phyloP scores from a whole-genome alignment of 208 protist genomes.

The Wallacemonas sp. region DNA sequence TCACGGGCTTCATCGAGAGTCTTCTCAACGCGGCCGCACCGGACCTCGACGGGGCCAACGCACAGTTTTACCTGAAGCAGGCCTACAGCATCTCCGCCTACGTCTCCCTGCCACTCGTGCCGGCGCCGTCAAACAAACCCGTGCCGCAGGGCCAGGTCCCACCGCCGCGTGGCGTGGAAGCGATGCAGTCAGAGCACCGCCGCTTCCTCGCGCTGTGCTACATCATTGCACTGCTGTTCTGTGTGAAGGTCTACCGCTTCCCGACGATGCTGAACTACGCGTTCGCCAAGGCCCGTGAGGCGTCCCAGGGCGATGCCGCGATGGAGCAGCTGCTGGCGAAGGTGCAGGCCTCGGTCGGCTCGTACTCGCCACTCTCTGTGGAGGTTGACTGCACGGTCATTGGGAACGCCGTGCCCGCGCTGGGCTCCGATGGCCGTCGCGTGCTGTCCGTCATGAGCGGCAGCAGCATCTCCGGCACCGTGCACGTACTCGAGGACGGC shows the following conservation, averaged over 20 bases:
- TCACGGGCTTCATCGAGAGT: conserved; percentile 78
- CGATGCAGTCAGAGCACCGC: conserved; percentile 41
- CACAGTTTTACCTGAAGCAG: conserved; percentile 82
- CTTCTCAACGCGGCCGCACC: conserved; percentile 69
- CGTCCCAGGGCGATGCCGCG: conserved; percentile 38
- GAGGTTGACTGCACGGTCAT: conserved; percentile 56
- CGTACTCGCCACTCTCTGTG: conserved; percentile 76
- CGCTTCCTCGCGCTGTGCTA: conserved; percentile 70
- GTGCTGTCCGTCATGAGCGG: conserved; percentile 54
- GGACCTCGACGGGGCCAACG: conserved; percentile 73
- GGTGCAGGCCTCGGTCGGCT: conserved; percentile 56
- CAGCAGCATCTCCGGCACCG: conserved; percentile 47
- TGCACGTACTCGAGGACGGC: conserved; percentile 69
- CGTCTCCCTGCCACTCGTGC: conserved; percentile 63
- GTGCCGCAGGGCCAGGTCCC: neutral
- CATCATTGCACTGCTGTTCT: conserved; percentile 68
- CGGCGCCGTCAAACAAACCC: conserved; percentile 1
- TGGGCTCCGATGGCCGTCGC: conserved; percentile 51
- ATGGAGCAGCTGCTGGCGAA: conserved; percentile 55
- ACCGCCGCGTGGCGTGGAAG: conserved; percentile 3
- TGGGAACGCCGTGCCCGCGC: conserved; percentile 40
- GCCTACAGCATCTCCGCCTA: conserved; percentile 74
- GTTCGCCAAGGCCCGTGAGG: conserved; percentile 74
- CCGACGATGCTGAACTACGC: conserved; percentile 70
- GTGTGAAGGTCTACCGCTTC: conserved; percentile 89